Evolutionary conservation across 352 stramenopile genomes (phyloP).

Genomic region (Aphanomyces stellatus): DNA sequence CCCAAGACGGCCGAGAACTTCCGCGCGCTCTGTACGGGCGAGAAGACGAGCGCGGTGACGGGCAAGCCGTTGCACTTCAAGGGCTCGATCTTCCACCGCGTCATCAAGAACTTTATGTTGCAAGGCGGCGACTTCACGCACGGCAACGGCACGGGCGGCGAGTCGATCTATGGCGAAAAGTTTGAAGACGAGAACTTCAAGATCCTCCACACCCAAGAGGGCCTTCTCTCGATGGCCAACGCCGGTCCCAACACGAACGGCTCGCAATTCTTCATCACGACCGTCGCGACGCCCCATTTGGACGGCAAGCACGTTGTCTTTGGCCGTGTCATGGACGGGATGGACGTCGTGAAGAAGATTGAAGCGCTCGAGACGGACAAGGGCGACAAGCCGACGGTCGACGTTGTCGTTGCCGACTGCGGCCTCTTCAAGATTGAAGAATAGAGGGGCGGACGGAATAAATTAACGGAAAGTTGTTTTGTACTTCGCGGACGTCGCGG

Average conservation of each 20-base stretch:
- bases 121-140: conserved; percentile 96
- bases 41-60: conserved; percentile 86
- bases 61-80: conserved; percentile 95
- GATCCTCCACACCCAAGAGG: conserved; percentile 94
- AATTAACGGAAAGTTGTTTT: too few species aligned
- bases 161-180: conserved; percentile 91
- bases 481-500: too few species aligned
- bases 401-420: conserved; percentile 96
- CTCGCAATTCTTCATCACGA: conserved; percentile 97
- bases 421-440: conserved; percentile 39
- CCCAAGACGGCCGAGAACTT: conserved; percentile 99
- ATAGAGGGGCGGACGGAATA: conserved; percentile 2
- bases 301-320: conserved; percentile 99
- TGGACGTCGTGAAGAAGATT: conserved; percentile 88
- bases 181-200: conserved; percentile 97
- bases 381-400: conserved; percentile 85
- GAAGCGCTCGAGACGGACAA: conserved; percentile 86
- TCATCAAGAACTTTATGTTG: conserved; percentile 95
- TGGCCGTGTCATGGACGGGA: conserved; percentile 86
- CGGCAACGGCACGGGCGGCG: conserved; percentile 92
- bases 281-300: conserved; percentile 91
- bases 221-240: conserved; percentile 96
- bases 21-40: conserved; percentile 95
- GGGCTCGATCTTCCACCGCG: conserved; percentile 94
- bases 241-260: conserved; percentile 93